Evolutionary conservation across 176 grass and related monocot genomes (phyloP), one percentile per base, ranked within the genome.

Genomic region (Cenchrus americanus): DNA sequence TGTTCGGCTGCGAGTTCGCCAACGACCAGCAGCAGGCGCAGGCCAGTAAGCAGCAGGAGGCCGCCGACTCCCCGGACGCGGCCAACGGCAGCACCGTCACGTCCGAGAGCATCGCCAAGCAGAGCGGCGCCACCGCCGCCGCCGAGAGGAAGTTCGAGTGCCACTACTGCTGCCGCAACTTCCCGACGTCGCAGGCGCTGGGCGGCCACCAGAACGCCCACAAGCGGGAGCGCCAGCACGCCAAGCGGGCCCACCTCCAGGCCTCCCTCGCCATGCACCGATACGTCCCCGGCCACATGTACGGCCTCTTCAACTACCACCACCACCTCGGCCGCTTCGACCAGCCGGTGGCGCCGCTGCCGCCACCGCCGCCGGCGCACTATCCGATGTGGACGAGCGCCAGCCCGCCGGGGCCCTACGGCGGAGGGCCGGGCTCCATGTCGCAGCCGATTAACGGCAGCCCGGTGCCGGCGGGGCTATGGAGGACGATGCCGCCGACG

Each of bases 141-240:
- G 75, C 30, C n/a, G 93, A 80, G 66, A 77, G 97, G 52, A 99
- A 96, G 81, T 99, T 99, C 87, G 97, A 99, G 88, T 99, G 97
- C 76, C 97, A 99, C 89, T 99, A 99, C 85, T 99, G 97, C 86
- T 99, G 88, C 87, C 97, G 97, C 74, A 95, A 99, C 87, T 99
- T 99, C 87, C 97, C 97, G 58, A 99, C 97, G 62, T 96, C 93
- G 77, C 97, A 99, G 80, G 97, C 97, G 54, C 88, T 99, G 81
- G 97, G 97, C 54, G 97, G 97, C 0, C 97, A 99, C 86, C 97
- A 99, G 82, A 99, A 99, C 85, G 97, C 97, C 69, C 97, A 99
- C 91, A 99, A 99, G 91, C 87, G 97, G 19, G 97, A 99, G 89
- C 84, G 97, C n/a, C 97, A 99, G 82, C 85, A 99, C 83, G 97